Evolutionary conservation across 176 grass and related monocot species (phyloP).

Genomic region (Musa troglodytarum): DNA sequence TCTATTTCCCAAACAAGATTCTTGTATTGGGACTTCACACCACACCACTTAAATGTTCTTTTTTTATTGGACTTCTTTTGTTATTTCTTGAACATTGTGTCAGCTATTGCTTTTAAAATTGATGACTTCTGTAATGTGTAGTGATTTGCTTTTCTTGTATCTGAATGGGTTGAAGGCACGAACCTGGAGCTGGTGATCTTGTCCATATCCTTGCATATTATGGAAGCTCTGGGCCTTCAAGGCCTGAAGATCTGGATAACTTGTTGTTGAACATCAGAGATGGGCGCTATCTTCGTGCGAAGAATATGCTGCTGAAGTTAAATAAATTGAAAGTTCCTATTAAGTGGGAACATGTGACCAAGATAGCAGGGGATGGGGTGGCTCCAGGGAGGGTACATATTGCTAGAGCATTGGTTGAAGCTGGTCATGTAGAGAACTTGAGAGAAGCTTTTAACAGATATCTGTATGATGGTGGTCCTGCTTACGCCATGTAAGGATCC

Average conservation of each 20-base stretch:
- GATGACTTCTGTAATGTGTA: background rate
- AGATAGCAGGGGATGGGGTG: slow-evolving; percentile 85
- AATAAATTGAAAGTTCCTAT: slow-evolving; percentile 54
- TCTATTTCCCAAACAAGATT: background rate
- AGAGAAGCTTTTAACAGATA: slow-evolving; percentile 95
- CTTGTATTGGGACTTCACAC: background rate
- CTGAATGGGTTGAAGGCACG: slow-evolving; percentile 31
- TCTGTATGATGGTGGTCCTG: slow-evolving; percentile 67
- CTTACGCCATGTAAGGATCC: slow-evolving; percentile 65
- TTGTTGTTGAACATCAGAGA: slow-evolving; percentile 79
- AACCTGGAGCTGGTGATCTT: slow-evolving; percentile 50
- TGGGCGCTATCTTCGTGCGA: slow-evolving; percentile 58
- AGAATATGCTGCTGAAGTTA: slow-evolving; percentile 76
- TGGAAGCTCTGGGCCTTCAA: slow-evolving; percentile 75
- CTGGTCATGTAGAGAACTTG: slow-evolving; percentile 63
- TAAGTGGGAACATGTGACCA: slow-evolving; percentile 60
- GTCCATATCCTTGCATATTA: slow-evolving; percentile 99
- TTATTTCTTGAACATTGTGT: background rate
- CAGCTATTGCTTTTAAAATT: slow-evolving; percentile 5
- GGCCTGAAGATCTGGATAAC: slow-evolving; percentile 48
- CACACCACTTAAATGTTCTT: background rate
- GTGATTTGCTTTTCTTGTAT: slow-evolving; percentile 14
- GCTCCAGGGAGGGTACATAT: slow-evolving; percentile 82
- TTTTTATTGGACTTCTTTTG: background rate
- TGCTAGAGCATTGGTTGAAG: slow-evolving; percentile 81